These are phyloP conservation scores for Rosa chinensis DNA, from an alignment of 306 rosid genomes.

Conservation along the genomic window DNA sequence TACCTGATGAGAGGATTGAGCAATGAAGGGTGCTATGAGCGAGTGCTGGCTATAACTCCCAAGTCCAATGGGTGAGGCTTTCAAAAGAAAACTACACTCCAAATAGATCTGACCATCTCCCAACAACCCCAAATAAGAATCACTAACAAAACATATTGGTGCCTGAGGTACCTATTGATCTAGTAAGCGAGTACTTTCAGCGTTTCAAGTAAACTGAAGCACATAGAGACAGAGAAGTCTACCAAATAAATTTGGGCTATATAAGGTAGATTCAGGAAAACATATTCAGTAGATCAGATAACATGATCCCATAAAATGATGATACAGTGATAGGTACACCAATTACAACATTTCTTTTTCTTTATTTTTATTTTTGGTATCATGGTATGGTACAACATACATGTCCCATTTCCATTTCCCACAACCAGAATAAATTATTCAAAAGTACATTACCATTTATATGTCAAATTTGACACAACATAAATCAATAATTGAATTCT, in stretches of 20 bases:
- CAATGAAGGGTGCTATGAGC: background rate
- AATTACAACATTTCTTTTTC: background rate
- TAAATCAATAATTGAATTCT: conserved; percentile 13
- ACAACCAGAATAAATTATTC: background rate
- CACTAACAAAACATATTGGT: background rate
- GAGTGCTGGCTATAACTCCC: background rate
- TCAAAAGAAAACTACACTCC: background rate
- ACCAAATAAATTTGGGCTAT: background rate
- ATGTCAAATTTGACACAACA: background rate
- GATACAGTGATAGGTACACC: background rate
- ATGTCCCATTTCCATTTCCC: background rate
- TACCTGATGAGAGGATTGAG: background rate
- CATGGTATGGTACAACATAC: background rate
- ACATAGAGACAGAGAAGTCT: background rate
- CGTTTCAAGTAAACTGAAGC: background rate
- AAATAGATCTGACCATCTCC: background rate
- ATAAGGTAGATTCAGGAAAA: background rate
- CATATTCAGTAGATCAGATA: background rate
- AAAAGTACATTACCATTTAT: background rate
- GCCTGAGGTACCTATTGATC: background rate
- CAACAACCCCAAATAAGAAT: background rate
- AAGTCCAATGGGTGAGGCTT: background rate
- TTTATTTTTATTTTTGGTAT: background rate
- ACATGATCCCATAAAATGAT: background rate
- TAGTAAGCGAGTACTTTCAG: background rate